Evolutionary conservation across 129 eudicot genomes (phyloP), one percentile per base, ranked within the genome.

Genomic region (Ambrosia artemisiifolia): DNA sequence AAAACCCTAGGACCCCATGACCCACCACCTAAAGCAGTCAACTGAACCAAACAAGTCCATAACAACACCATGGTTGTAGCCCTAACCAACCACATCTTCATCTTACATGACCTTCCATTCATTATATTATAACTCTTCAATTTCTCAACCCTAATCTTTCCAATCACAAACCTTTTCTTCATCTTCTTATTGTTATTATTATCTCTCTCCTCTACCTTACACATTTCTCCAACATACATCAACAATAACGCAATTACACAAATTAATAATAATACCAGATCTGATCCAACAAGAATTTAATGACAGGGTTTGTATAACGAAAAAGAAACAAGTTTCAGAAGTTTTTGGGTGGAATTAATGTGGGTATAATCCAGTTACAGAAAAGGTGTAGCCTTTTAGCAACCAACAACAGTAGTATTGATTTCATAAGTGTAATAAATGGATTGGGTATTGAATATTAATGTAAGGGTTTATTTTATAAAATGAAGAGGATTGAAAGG

Each of bases 41-140:
- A 75, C 83, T 94, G 96, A 83, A 90, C 93, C 40, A 90, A 64
- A 65, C 96, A 94, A 80, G 96, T 94, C 98, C 96, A 94, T 44
- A 94, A 59, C 81, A 94, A 75, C 72, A 94, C 72, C 18, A 91
- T 85, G 1, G 91, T 90, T 0, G 84, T 86, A 4, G 92, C 98
- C 73, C 95, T 85, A 56, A 94, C 83, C 49, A 88, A 81, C 98
- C 96, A 90, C 38, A 87, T 59, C 93, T 94, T 94, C 95, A 87
- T 86, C 11, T 75, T 85, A 4, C 77, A 54, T 19, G 96, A 88
- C 82, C 85, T 75, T 1, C 88, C 84, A 35, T 77, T 83, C 80
- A 17, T 76, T 57, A 77, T 77, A 2, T 83, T 70, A 2, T 83
- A 73, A 50, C 72, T 72, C 77, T 78, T 89, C 24, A 87, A 18